Evolutionary conservation across 139 green algal genomes (phyloP).

Genomic region (Pseudopediastrum boryanum): DNA sequence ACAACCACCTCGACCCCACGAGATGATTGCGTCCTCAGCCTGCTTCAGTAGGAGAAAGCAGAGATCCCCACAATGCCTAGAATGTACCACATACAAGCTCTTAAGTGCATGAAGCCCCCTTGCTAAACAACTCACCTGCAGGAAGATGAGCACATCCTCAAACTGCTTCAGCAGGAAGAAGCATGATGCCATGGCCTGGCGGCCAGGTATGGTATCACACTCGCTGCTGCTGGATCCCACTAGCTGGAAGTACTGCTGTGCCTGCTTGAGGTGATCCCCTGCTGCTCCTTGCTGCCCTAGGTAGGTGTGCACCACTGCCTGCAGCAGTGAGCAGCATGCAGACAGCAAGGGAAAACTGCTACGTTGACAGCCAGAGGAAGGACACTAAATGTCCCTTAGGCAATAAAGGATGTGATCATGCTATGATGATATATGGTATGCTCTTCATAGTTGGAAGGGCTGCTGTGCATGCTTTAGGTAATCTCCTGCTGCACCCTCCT

Average conservation of each 20-base stretch:
- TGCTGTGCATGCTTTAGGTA: slow-evolving; percentile 79
- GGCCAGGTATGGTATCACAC: slow-evolving; percentile 86
- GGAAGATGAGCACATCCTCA: slow-evolving; percentile 78
- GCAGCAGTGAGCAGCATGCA: slow-evolving; percentile 18
- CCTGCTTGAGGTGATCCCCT: slow-evolving; percentile 71
- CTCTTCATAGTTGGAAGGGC: slow-evolving; percentile 86
- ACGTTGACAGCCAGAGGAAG: not conserved
- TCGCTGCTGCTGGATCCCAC: slow-evolving; percentile 71
- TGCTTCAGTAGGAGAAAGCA: no score
- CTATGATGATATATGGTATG: no score
- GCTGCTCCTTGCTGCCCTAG: slow-evolving; percentile 70
- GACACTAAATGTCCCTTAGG: no score
- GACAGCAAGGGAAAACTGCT: no score
- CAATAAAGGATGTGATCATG: no score
- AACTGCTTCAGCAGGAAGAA: slow-evolving; percentile 86
- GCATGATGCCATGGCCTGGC: slow-evolving; percentile 87
- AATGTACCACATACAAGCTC: no score
- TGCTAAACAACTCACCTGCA: slow-evolving; percentile 36
- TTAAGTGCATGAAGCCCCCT: no score
- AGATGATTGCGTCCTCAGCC: no score
- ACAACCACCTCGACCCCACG: no score
- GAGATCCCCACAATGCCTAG: no score
- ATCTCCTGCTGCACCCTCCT: slow-evolving; percentile 62
- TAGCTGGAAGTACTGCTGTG: slow-evolving; percentile 86
- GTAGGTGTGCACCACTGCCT: slow-evolving; percentile 76